Evolutionary conservation across 257 asterid species (phyloP).

Genomic region (Primulina eburnea): DNA sequence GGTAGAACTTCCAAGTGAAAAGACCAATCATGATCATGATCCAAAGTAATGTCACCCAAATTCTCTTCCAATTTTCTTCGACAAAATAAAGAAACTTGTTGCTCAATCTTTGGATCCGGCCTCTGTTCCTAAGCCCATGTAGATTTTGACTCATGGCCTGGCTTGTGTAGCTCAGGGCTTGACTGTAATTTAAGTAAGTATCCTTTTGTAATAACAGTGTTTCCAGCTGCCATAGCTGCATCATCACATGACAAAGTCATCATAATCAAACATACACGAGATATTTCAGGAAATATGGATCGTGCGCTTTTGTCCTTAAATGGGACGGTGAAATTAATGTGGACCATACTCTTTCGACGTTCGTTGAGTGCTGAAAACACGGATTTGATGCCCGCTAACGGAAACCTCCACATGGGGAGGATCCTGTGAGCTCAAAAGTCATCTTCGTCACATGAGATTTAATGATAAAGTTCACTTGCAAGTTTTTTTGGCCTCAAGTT

Average conservation of each 20-base stretch:
- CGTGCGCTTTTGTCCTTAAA: slow-evolving; percentile 26
- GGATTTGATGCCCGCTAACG: slow-evolving; percentile 35
- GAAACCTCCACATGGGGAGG: slow-evolving; percentile 44
- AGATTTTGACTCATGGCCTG: slow-evolving; percentile 96
- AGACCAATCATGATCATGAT: slow-evolving; percentile 71
- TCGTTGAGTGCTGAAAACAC: slow-evolving; percentile 64
- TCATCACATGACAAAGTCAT: slow-evolving; percentile 29
- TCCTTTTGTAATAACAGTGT: slow-evolving; percentile 91
- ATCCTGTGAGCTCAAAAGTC: slow-evolving; percentile 21
- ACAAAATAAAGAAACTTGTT: slow-evolving; percentile 42
- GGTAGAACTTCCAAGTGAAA: slow-evolving; percentile 76
- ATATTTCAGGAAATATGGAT: slow-evolving; percentile 30
- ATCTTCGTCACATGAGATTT: neutral
- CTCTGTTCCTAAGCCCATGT: slow-evolving; percentile 63
- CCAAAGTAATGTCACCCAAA: slow-evolving; percentile 81
- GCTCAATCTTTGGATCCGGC: slow-evolving; percentile 57
- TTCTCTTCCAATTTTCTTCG: slow-evolving; percentile 84
- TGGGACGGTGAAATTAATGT: slow-evolving; percentile 25
- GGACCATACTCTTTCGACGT: slow-evolving; percentile 30
- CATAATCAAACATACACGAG: slow-evolving; percentile 32
- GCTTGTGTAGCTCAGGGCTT: slow-evolving; percentile 95
- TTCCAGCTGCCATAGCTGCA: slow-evolving; percentile 99
- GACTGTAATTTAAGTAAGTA: slow-evolving; percentile 91
- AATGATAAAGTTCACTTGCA: neutral
- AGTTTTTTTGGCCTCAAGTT: too few species aligned